Evolutionary conservation across 345 rosid genomes (phyloP), one percentile per base, ranked within the genome.

Genomic region (Murraya paniculata): DNA sequence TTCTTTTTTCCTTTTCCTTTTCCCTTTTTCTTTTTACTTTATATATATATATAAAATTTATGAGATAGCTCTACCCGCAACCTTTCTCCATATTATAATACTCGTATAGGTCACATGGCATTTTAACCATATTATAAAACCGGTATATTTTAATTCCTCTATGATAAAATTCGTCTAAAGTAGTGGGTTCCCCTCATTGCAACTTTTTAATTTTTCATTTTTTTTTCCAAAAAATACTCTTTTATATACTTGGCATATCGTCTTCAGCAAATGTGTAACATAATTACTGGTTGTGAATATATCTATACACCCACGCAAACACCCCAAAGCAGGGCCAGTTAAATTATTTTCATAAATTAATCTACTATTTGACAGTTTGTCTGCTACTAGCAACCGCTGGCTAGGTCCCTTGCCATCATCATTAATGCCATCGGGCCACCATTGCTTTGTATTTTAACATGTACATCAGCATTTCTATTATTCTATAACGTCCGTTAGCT

Each of bases 401-500:
- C 56, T 0, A 53, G 6, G 57, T 53, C 57, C 57, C 22, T 18
- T 4, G 56, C 56, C 0, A 53, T 18, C 0, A 53, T 18, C 56
- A 50, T 16, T 39, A 39, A 2, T 9, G 1, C 4, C 56, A 6
- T 14, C n/a, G 36, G 64, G 50, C 31, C 75, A 71, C 60, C 19
- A 50, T 69, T 19, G 58, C 14, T 48, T 24, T 14, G 7, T 48
- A 16, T 69, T 45, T 48, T 19, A 25, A 24, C 33, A 13, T 6
- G 18, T 9, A 11, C 21, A 55, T 21, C 24, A 14, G 21, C 14
- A 27, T 33, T 31, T 36, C 14, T 19, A 33, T 64, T 7, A 50
- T 50, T 18, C 56, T 0, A 55, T 19, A 9, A 13, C 50, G 18
- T 11, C 59, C 72, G 53, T 77, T 81, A 53, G 45, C 81, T 77